Percentiles rank a stretch among this genome's conserved stretches.
phyloP scores from a whole-genome alignment of 2,329 filamentous ascomycete genomes.

The Talaromyces sp. region DNA sequence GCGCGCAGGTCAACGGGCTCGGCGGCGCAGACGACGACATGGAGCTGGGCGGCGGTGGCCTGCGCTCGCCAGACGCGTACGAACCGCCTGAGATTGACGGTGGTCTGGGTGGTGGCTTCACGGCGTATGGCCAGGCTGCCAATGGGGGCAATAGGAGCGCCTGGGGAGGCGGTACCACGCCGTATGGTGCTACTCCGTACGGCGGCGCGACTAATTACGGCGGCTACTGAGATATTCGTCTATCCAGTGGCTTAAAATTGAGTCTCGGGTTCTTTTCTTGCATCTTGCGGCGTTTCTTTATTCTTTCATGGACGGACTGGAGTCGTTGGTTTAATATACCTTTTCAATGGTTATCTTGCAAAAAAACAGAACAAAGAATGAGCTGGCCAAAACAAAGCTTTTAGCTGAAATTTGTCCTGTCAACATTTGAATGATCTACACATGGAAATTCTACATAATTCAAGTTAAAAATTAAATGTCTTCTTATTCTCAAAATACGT shows the following conservation, averaged over 20 bases:
- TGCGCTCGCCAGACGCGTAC: constrained; percentile 43
- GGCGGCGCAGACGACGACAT: constrained; percentile 38
- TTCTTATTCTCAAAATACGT: background rate
- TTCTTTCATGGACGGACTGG: background rate
- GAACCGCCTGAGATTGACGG: constrained; percentile 33
- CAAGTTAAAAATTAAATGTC: background rate
- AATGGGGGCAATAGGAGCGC: constrained; percentile 50
- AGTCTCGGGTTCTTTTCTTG: background rate
- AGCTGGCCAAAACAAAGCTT: background rate
- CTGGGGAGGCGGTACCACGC: constrained; percentile 59
- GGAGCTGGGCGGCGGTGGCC: constrained; percentile 39
- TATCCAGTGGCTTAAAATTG: background rate
- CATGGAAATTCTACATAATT: background rate
- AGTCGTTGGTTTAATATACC: background rate
- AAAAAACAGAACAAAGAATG: background rate
- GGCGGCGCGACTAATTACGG: constrained; percentile 48
- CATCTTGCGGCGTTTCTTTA: background rate
- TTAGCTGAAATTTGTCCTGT: background rate
- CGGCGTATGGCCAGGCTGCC: constrained; percentile 25
- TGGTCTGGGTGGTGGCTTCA: constrained; percentile 35
- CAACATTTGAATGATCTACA: background rate
- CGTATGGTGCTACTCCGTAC: constrained; percentile 58
- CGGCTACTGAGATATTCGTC: background rate
- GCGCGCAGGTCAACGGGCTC: constrained; percentile 49
- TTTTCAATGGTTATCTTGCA: background rate